These are phyloP conservation scores for Colletotrichum eleusines DNA, from an alignment of 2,329 filamentous ascomycete genomes.

Conservation along the genomic window DNA sequence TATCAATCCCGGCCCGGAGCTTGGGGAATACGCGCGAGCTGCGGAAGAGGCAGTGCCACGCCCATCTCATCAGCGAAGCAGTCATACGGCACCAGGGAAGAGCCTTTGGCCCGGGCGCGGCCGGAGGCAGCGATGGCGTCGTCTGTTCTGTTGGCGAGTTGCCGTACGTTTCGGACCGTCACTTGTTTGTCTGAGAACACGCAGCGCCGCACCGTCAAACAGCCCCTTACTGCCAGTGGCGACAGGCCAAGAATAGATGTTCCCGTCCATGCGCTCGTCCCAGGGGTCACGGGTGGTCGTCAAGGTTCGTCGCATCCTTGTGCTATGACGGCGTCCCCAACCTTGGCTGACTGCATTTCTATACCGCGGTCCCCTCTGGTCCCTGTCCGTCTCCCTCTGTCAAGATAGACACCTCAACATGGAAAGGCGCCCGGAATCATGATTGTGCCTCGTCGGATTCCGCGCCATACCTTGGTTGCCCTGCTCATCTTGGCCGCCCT, in stretches of 20 bases:
- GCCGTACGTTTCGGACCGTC: not conserved
- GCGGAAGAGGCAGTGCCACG: slow-evolving; percentile 43
- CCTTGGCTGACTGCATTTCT: not conserved
- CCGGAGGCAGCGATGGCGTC: slow-evolving; percentile 39
- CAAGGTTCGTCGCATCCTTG: not conserved
- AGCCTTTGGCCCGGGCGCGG: slow-evolving; percentile 1
- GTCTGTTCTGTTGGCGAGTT: slow-evolving; percentile 13
- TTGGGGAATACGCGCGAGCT: slow-evolving; percentile 32
- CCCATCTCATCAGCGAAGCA: slow-evolving; percentile 42
- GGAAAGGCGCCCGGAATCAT: not conserved
- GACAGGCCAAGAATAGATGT: not conserved
- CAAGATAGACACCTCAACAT: not conserved
- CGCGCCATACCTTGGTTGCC: not conserved
- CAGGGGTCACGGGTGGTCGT: not conserved
- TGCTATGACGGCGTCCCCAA: not conserved
- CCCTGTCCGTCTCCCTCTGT: not conserved
- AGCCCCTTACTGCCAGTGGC: not conserved
- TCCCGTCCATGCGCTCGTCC: not conserved
- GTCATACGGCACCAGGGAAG: slow-evolving; percentile 35
- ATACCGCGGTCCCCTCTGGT: not conserved
- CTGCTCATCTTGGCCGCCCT: not conserved
- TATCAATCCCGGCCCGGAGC: slow-evolving; percentile 39
- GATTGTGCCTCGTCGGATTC: not conserved
- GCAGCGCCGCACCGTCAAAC: not conserved
- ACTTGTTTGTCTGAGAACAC: not conserved